Percentiles rank a stretch among this genome's conserved stretches.
Conservation (phyloP, 1,139 yeast genomes). For the Taphrina confusa region DNA sequence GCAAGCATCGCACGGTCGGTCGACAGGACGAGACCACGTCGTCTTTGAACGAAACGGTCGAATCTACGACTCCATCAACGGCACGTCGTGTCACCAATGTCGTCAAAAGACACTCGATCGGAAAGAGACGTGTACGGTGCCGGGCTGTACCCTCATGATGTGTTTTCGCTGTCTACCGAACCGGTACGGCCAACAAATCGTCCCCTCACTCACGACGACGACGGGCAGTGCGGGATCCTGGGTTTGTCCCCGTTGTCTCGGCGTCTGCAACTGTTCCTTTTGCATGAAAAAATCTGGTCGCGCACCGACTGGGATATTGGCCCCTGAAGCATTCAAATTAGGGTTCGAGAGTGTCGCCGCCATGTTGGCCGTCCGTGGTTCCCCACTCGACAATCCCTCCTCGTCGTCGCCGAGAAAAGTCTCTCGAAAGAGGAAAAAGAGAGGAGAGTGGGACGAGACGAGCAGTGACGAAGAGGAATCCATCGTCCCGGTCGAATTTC, state of each 20-base stretch:
- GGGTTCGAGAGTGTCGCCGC: slow-evolving; percentile 3
- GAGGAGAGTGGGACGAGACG: not conserved
- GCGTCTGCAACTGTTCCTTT: slow-evolving; percentile 11
- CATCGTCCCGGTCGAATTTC: too few species aligned
- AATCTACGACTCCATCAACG: not conserved
- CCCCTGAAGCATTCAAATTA: not conserved
- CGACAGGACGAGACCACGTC: not conserved
- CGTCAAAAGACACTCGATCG: not conserved
- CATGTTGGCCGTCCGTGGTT: not conserved
- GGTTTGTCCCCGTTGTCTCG: slow-evolving; percentile 1
- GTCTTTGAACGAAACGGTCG: not conserved
- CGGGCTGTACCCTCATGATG: not conserved
- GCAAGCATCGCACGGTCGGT: too few species aligned
- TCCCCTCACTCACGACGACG: not conserved
- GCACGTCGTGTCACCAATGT: slow-evolving; percentile 10
- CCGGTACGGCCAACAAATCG: slow-evolving; percentile 9
- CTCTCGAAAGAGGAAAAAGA: not conserved
- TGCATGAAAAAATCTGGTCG: not conserved
- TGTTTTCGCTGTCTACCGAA: slow-evolving; percentile 9
- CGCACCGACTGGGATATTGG: not conserved
- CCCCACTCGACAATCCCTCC: too few species aligned
- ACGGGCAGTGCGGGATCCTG: too few species aligned
- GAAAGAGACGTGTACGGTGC: not conserved
- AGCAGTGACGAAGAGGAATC: too few species aligned
- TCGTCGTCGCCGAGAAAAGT: too few species aligned